Base-by-base conservation (phyloP, 139 green algal species). In the Tetradesmus lagerheimii region DNA sequence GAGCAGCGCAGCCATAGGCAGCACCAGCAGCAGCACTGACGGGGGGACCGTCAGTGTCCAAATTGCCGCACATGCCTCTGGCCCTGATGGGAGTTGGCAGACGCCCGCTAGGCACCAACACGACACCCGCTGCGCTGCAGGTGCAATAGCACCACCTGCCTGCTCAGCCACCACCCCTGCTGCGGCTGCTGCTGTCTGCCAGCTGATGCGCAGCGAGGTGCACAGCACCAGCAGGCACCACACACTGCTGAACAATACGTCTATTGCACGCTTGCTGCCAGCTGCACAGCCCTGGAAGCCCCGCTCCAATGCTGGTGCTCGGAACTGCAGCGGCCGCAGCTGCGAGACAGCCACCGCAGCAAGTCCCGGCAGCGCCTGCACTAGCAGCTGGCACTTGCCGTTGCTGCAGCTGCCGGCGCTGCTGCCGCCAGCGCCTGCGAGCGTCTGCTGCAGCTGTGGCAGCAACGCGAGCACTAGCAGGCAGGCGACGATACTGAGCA, bases 221-320 rank as follows among this genome's bases (percentile, higher is more conserved):
- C 66, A 38, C 29, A 77, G 66, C n/a, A 35, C 66, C 66, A 77
- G 27, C 66, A 77, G 66, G 66, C 66, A 77, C 66, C 66, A 77
- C 12, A 34, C 23, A 12, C n/a, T 77, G 12, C n/a, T 77, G 25
- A 77, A 77, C 9, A 77, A 35, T 1, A 77, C 2, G n/a, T 77
- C 66, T 1, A 77, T 35, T 15, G n/a, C 1, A 6, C 29, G 66
- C 66, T 77, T 77, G 66, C 66, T 35, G 66, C 66, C 25, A 18
- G 11, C 6, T 34, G 29, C 29, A 15, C 66, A 38, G 11, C 66
- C 27, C 29, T 34, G 29, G 66, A 77, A 77, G 25, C 66, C 66
- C 11, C 29, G 29, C 8, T 77, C 66, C 66, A 77, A 23, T 27
- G 9, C 25, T 2, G 29, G 12, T 9, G 29, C 29, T 12, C n/a